A percentile compares a stretch with the other conserved stretches of the same genome.
Conservation (phyloP, 805 yeast genomes). For the Blastobotrys terrestris region DNA sequence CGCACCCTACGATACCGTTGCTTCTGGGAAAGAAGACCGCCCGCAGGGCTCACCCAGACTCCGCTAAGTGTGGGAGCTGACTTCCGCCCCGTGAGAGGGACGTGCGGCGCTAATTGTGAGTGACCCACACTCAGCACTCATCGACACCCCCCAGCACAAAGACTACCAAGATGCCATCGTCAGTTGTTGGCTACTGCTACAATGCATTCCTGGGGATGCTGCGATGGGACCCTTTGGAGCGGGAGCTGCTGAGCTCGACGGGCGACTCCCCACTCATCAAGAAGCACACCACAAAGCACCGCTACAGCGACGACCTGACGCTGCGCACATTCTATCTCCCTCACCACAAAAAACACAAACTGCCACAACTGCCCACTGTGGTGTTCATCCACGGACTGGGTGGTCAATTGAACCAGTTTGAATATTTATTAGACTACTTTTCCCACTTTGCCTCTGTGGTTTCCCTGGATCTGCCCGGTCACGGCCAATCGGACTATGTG, state of each 20-base stretch:
- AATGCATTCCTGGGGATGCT: neutral
- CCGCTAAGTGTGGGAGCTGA: too few species aligned
- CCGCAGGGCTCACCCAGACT: too few species aligned
- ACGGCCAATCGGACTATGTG: constrained; percentile 44
- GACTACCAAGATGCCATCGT: neutral
- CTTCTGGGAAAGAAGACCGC: too few species aligned
- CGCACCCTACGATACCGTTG: too few species aligned
- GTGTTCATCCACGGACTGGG: constrained; percentile 84
- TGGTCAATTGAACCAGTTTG: constrained; percentile 83
- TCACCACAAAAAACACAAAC: constrained; percentile 23
- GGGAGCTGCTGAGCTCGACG: constrained; percentile 1
- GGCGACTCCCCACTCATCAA: constrained; percentile 18
- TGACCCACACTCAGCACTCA: too few species aligned
- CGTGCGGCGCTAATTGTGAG: too few species aligned
- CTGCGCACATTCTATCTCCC: constrained; percentile 23
- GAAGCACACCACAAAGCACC: constrained; percentile 13
- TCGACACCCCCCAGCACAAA: too few species aligned
- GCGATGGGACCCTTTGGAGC: neutral
- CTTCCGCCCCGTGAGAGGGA: too few species aligned
- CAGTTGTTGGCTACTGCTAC: neutral
- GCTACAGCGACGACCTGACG: constrained; percentile 1
- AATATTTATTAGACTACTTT: constrained; percentile 57
- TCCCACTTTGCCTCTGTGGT: constrained; percentile 57
- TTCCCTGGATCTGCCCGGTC: constrained; percentile 82
- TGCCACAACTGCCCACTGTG: constrained; percentile 46